These are phyloP conservation scores for Echites panduratus DNA, from an alignment of 257 asterid genomes.

Conservation along the genomic window DNA sequence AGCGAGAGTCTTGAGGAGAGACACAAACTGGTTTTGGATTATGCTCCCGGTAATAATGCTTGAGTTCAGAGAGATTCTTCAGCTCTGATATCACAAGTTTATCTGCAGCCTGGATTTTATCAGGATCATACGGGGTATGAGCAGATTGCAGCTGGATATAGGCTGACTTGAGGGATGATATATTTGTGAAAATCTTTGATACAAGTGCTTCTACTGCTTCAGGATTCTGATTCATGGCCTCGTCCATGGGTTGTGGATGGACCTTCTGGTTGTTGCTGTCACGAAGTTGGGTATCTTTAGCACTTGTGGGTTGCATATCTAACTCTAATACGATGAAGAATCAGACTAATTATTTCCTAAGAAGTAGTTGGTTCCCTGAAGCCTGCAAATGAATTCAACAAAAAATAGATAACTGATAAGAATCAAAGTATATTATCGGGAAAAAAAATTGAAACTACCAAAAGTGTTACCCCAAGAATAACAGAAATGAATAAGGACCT, in stretches of 20 bases:
- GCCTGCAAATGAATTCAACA: conserved; percentile 1
- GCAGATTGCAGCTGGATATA: conserved; percentile 94
- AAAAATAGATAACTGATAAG: conserved; percentile 21
- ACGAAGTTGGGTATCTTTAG: conserved; percentile 85
- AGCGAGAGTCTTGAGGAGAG: conserved; percentile 94
- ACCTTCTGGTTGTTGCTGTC: conserved; percentile 95
- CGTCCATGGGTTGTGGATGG: conserved; percentile 99
- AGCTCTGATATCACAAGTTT: conserved; percentile 93
- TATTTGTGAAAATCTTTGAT: conserved; percentile 71
- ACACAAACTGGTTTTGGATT: conserved; percentile 87
- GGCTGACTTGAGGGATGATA: conserved; percentile 86
- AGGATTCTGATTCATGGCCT: conserved; percentile 71
- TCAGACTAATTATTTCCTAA: conserved; percentile 26
- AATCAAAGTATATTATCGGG: not conserved
- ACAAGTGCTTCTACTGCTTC: conserved; percentile 91
- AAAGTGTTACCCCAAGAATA: not conserved
- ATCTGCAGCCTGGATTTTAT: conserved; percentile 95
- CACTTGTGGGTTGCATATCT: conserved; percentile 97
- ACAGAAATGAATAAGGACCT: not conserved
- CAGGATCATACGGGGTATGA: conserved; percentile 97
- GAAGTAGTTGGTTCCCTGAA: conserved; percentile 8
- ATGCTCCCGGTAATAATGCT: conserved; percentile 91
- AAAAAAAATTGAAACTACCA: not conserved
- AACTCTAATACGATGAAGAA: conserved; percentile 33
- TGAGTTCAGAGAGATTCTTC: conserved; percentile 84